These are phyloP conservation scores for Aspergillus quadricinctus DNA, from an alignment of 2,329 filamentous ascomycete species.

Conservation along the genomic window DNA sequence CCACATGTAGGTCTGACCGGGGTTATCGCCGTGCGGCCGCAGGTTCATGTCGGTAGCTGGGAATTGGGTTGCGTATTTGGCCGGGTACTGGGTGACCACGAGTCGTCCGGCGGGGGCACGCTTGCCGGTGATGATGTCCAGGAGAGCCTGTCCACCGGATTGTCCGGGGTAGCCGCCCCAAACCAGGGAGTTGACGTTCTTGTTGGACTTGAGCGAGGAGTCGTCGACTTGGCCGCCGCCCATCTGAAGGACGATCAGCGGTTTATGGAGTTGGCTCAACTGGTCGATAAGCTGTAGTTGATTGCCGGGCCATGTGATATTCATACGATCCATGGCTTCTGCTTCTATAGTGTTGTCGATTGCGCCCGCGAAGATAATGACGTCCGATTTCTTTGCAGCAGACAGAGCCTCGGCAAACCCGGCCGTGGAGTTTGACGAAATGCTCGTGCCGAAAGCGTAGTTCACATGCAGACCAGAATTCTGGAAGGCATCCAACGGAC, in stretches of 20 bases:
- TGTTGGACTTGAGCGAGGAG: constrained; percentile 34
- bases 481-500: constrained; percentile 50
- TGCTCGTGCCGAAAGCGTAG: constrained; percentile 40
- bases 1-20: constrained; percentile 45
- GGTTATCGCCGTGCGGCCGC: constrained; percentile 34
- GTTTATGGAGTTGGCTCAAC: constrained; percentile 35
- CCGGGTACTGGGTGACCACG: constrained; percentile 36
- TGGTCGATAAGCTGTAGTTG: constrained; percentile 39
- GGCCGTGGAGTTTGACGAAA: constrained; percentile 24
- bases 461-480: constrained; percentile 44
- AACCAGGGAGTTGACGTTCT: constrained; percentile 38
- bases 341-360: constrained; percentile 41
- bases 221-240: constrained; percentile 44
- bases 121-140: constrained; percentile 41
- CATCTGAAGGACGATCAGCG: constrained; percentile 40
- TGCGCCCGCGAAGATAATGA: constrained; percentile 40
- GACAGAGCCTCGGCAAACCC: constrained; percentile 31
- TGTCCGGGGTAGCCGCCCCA: constrained; percentile 46
- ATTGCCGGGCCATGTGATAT: constrained; percentile 41
- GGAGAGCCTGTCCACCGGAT: constrained; percentile 38
- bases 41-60: constrained; percentile 40
- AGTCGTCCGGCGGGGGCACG: constrained; percentile 41
- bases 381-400: constrained; percentile 33
- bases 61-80: constrained; percentile 40
- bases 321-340: constrained; percentile 38